Conservation (phyloP, 345 rosid genomes). For the Salix dunnii region DNA sequence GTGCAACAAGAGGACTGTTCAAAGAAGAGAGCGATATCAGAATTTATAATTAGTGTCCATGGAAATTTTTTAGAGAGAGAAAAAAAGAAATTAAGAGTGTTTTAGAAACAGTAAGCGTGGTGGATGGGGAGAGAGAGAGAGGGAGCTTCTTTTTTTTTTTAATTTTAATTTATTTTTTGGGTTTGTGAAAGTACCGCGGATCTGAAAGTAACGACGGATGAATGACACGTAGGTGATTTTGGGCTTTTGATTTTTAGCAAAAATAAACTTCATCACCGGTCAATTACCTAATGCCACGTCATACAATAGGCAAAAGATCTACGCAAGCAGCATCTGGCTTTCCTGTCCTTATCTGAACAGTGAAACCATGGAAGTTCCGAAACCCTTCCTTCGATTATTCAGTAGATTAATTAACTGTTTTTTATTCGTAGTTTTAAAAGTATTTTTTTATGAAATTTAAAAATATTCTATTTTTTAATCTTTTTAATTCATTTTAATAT, state of each 20-base stretch:
- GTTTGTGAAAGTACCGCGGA: conserved; percentile 12
- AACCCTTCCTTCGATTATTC: background rate
- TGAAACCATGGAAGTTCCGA: background rate
- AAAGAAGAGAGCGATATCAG: background rate
- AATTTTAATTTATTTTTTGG: background rate
- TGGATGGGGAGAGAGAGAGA: background rate
- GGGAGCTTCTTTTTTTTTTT: background rate
- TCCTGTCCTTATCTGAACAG: background rate
- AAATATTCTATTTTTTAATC: too few relatives aligned
- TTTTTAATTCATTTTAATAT: too few relatives aligned
- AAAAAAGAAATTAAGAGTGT: background rate
- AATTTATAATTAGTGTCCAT: conserved; percentile 15
- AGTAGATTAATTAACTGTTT: too few relatives aligned
- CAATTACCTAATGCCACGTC: conserved; percentile 6
- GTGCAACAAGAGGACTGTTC: conserved; percentile 11
- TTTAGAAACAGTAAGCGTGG: background rate
- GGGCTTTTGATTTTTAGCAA: background rate
- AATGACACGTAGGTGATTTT: conserved; percentile 3
- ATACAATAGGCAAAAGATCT: background rate
- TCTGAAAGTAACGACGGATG: conserved; percentile 13
- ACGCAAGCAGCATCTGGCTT: background rate
- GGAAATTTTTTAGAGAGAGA: conserved; percentile 4
- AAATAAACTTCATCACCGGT: background rate
- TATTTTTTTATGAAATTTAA: too few relatives aligned
- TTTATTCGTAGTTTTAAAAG: too few relatives aligned